phyloP scores from a whole-genome alignment of 805 yeast species.

The Candida ficus region DNA sequence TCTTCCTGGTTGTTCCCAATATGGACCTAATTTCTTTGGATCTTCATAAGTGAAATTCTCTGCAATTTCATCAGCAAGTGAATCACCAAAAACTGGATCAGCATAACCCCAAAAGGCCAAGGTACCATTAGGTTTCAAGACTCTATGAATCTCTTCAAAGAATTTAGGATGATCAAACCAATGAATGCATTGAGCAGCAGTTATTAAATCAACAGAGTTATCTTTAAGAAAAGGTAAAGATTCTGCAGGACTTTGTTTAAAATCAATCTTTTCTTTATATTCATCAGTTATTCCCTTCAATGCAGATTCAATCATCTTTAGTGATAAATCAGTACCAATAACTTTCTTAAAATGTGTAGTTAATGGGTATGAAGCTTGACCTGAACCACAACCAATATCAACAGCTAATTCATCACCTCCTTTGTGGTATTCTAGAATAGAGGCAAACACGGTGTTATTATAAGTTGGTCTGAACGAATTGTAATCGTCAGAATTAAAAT shows the following conservation, averaged over 20 bases:
- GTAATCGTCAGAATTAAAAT: slow-evolving; percentile 51
- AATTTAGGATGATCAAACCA: slow-evolving; percentile 65
- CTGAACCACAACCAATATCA: slow-evolving; percentile 82
- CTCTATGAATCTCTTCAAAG: slow-evolving; percentile 42
- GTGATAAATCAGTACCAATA: slow-evolving; percentile 60
- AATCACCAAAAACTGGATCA: slow-evolving; percentile 58
- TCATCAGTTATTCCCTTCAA: slow-evolving; percentile 17
- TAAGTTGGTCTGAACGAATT: slow-evolving; percentile 62
- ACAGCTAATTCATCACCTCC: slow-evolving; percentile 37
- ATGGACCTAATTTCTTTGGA: slow-evolving; percentile 48
- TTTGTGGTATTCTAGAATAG: slow-evolving; percentile 37
- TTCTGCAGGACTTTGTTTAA: slow-evolving; percentile 23
- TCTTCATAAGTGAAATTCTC: slow-evolving; percentile 47
- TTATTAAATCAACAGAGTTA: slow-evolving; percentile 52
- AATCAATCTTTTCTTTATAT: slow-evolving; percentile 13
- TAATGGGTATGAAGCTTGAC: slow-evolving; percentile 59
- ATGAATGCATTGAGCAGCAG: slow-evolving; percentile 85
- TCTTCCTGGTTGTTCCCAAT: slow-evolving; percentile 89
- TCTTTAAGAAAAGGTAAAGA: slow-evolving; percentile 25
- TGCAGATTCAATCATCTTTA: slow-evolving; percentile 50
- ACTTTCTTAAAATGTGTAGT: slow-evolving; percentile 39
- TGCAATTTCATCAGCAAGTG: slow-evolving; percentile 51
- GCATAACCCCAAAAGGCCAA: slow-evolving; percentile 76
- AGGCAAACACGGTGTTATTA: slow-evolving; percentile 44
- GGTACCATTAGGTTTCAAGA: slow-evolving; percentile 59